Conservation (phyloP, 1,139 yeast genomes). For the Lodderomyces theae region DNA sequence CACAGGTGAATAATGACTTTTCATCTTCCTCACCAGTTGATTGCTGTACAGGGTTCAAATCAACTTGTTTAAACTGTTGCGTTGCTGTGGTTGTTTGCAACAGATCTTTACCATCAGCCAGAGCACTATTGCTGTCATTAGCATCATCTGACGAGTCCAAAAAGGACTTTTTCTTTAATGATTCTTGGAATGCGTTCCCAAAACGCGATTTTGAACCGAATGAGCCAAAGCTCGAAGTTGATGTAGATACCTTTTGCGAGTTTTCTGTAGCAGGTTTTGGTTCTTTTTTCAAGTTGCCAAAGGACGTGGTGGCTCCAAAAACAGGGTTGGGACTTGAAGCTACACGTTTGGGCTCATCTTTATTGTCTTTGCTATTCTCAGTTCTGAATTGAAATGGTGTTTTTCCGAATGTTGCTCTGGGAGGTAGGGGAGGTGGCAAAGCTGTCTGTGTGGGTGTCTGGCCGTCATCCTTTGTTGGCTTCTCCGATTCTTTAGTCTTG, state of each 20-base stretch:
- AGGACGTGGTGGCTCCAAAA: conserved; percentile 50
- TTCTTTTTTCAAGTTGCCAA: conserved; percentile 39
- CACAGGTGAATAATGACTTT: conserved; percentile 60
- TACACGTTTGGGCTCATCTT: conserved; percentile 2
- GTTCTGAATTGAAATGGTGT: neutral
- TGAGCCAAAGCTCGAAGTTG: conserved; percentile 10
- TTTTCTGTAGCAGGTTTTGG: conserved; percentile 4
- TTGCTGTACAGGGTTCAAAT: conserved; percentile 48
- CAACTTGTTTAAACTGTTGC: conserved; percentile 49
- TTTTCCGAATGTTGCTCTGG: neutral
- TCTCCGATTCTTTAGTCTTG: conserved; percentile 9
- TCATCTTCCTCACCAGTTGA: conserved; percentile 94
- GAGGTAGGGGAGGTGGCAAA: conserved; percentile 4
- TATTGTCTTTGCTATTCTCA: neutral
- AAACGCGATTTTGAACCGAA: conserved; percentile 64
- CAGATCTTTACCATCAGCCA: conserved; percentile 1
- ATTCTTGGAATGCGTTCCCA: conserved; percentile 54
- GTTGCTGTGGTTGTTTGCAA: conserved; percentile 15
- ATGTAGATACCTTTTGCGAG: conserved; percentile 2
- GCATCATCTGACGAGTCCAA: conserved; percentile 32
- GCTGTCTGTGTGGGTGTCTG: neutral
- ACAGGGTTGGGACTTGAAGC: conserved; percentile 24
- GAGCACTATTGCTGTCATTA: neutral
- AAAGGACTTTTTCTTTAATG: conserved; percentile 51
- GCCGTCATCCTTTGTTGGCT: neutral